Evolutionary conservation across 495 filamentous ascomycete genomes (phyloP).

Genomic region (Hypoxylon intermedium): DNA sequence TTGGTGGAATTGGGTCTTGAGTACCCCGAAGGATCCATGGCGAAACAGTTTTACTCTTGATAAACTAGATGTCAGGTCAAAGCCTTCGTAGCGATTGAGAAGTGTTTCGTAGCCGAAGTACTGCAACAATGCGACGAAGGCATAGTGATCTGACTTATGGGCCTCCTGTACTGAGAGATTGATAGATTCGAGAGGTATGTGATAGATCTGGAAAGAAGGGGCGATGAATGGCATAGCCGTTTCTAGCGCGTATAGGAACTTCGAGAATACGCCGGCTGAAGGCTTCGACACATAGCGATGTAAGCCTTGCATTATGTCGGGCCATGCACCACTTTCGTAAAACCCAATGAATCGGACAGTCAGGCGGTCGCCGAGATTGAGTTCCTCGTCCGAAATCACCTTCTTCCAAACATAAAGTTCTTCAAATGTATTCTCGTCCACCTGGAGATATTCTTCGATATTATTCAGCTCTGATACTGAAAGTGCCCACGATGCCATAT

Average conservation of each 20-base stretch:
- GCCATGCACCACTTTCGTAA: not conserved
- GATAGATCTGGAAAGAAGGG: not conserved
- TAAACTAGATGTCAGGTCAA: not conserved
- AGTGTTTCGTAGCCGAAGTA: not conserved
- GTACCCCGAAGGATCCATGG: not conserved
- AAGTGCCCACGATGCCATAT: not conserved
- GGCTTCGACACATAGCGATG: not conserved
- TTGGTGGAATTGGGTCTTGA: not conserved
- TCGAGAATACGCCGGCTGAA: slow-evolving; percentile 8
- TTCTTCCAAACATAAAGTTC: not conserved
- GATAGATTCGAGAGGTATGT: not conserved
- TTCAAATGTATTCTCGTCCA: not conserved
- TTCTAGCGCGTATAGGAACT: slow-evolving; percentile 10
- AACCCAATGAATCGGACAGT: slow-evolving; percentile 17
- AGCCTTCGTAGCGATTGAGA: not conserved
- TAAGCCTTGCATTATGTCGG: no score
- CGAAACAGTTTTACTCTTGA: not conserved
- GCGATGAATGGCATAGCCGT: not conserved
- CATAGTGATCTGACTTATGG: not conserved
- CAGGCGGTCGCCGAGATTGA: not conserved
- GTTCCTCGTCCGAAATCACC: not conserved
- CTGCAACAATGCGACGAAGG: not conserved
- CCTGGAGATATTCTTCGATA: not conserved
- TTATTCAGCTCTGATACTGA: not conserved
- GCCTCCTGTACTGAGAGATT: not conserved